Evolutionary conservation across 2,329 filamentous ascomycete genomes (phyloP), one percentile per base, ranked within the genome.

Genomic region (Delphinella strobiligena): DNA sequence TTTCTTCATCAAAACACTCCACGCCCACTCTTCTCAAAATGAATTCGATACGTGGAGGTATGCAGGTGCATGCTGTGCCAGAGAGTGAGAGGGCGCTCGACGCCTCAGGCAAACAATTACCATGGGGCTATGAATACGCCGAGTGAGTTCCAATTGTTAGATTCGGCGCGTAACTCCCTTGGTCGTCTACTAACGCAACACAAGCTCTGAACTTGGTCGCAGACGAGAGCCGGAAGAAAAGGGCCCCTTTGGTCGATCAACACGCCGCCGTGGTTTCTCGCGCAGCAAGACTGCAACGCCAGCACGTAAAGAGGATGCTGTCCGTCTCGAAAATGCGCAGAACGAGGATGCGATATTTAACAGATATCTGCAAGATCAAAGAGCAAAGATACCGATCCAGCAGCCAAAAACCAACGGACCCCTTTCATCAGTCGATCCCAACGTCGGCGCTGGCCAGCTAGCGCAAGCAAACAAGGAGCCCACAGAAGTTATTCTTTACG

Each of bases 401-500:
- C 38, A 41, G n/a, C 38, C 38, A 15, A 43, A 45, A 22, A 42
- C 40, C 51, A 4, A 41, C 16, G 37, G 30, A 37, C 45, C 35
- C 32, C 34, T 41, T 31, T 42, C 44, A 45, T 19, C 51, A 40
- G 45, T 49, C 1, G 52, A 54, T 37, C 30, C 45, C 15, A 49
- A 51, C 27, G 37, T 34, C n/a, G 58, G 62, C 24, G 61, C 37
- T 16, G 40, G 31, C 12, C 38, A 31, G 42, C 62, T 10, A 55
- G 58, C 30, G 59, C 64, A 34, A 48, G 54, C 49, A 42, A 47
- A 57, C 32, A 72, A 70, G 46, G 71, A 75, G 47, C 75, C 78
- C 2, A 81, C 83, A 30, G 87, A 95, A 61, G 75, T 93, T 46
- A 77, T 94, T 40, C 69, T 96, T 12, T 83, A 88, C 49, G 89